A percentile compares a stretch with the other conserved stretches of the same genome.
Evolutionary conservation across 345 rosid species (phyloP).

Genomic region (Arabidopsis arenosa): DNA sequence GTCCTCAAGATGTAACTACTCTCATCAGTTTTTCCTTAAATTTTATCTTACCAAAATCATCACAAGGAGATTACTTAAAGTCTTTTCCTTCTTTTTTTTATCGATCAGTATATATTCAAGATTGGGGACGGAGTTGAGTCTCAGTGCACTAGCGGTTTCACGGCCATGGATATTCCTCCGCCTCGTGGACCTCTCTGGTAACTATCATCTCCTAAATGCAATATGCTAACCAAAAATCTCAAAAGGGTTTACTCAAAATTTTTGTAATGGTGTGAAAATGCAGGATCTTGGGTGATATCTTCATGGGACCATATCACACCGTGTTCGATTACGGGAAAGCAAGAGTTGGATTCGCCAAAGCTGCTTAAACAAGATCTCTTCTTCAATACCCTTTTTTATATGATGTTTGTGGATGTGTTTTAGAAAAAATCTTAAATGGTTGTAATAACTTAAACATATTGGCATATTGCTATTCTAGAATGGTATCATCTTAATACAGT

Average conservation of each 20-base stretch:
- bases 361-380: constrained; percentile 55
- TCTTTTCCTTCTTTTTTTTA: background rate
- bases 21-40: constrained; percentile 22
- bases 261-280: constrained; percentile 26
- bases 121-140: constrained; percentile 56
- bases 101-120: constrained; percentile 63
- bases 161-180: constrained; percentile 61
- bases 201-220: constrained; percentile 6
- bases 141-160: constrained; percentile 67
- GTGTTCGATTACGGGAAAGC: constrained; percentile 82
- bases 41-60: constrained; percentile 28
- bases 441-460: constrained; percentile 39
- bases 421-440: constrained; percentile 35
- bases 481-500: constrained; percentile 32
- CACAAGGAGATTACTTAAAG: background rate
- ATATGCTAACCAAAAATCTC: constrained; percentile 17
- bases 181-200: constrained; percentile 76
- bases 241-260: constrained; percentile 2
- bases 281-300: constrained; percentile 95
- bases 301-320: constrained; percentile 92
- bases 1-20: constrained; percentile 71
- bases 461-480: constrained; percentile 32
- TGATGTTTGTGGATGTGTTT: constrained; percentile 38
- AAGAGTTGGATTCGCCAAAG: constrained; percentile 89
- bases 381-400: constrained; percentile 29